These are phyloP conservation scores for Aspergillus sp. DNA, from an alignment of 2,329 filamentous ascomycete species.

Conservation along the genomic window DNA sequence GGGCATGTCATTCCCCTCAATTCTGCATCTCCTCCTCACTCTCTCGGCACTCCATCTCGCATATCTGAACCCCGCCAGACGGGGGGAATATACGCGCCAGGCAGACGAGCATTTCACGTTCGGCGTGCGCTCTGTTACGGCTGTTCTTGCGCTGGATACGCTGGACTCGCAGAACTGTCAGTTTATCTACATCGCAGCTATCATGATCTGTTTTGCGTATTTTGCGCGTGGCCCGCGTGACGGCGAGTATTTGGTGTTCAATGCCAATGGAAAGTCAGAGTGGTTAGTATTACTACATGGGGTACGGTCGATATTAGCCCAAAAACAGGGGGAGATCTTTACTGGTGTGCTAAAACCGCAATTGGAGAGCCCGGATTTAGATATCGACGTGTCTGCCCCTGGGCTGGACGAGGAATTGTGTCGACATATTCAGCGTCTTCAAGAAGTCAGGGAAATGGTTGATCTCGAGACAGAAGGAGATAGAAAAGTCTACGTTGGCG, in stretches of 20 bases:
- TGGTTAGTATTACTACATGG: slow-evolving; percentile 35
- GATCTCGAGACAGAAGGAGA: neutral
- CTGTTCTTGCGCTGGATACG: slow-evolving; percentile 22
- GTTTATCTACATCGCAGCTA: slow-evolving; percentile 31
- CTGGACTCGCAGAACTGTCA: slow-evolving; percentile 31
- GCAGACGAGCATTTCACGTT: slow-evolving; percentile 37
- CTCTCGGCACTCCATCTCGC: slow-evolving; percentile 31
- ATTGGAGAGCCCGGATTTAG: neutral
- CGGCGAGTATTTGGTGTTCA: slow-evolving; percentile 36
- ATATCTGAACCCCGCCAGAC: slow-evolving; percentile 19
- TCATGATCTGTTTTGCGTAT: slow-evolving; percentile 34
- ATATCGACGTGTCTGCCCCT: neutral
- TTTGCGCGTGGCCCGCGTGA: slow-evolving; percentile 31
- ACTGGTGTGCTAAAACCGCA: slow-evolving; percentile 22
- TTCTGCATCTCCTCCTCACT: slow-evolving; percentile 34
- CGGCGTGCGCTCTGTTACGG: slow-evolving; percentile 32
- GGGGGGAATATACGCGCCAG: slow-evolving; percentile 24
- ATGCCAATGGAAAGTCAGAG: slow-evolving; percentile 27
- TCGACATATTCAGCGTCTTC: slow-evolving; percentile 16
- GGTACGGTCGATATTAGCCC: slow-evolving; percentile 25
- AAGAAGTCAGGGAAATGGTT: slow-evolving; percentile 11
- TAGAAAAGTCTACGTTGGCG: slow-evolving; percentile 7
- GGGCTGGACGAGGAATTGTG: slow-evolving; percentile 17
- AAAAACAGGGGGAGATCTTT: slow-evolving; percentile 23
- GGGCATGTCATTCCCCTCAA: slow-evolving; percentile 31